phyloP scores from a whole-genome alignment of 345 rosid species.

The Camelina laxa region DNA sequence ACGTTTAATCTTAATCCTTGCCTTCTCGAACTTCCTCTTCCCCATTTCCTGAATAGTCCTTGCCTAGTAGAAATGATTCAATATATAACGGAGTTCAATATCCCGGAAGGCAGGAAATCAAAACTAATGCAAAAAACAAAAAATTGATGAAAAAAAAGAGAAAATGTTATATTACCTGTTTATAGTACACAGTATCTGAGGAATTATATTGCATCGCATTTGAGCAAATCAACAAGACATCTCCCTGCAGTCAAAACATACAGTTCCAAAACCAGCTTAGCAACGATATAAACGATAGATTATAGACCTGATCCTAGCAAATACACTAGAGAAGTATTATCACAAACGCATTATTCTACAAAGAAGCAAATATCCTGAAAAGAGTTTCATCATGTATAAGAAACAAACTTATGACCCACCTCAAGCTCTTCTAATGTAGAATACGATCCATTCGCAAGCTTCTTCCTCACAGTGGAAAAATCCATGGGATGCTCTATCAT shows the following conservation, averaged over 20 bases:
- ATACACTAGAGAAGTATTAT: not conserved
- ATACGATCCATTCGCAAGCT: slow-evolving; percentile 75
- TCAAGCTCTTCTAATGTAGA: slow-evolving; percentile 68
- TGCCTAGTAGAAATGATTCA: slow-evolving; percentile 55
- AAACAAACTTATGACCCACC: slow-evolving; percentile 51
- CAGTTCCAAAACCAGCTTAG: slow-evolving; percentile 56
- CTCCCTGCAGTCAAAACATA: slow-evolving; percentile 66
- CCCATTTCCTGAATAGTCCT: slow-evolving; percentile 75
- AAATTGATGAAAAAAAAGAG: slow-evolving; percentile 20
- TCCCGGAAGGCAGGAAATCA: not conserved
- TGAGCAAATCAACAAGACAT: slow-evolving; percentile 74
- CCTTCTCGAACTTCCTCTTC: slow-evolving; percentile 68
- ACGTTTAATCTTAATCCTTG: slow-evolving; percentile 58
- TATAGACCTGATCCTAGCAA: not conserved
- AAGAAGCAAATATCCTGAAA: slow-evolving; percentile 23
- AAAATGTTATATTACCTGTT: slow-evolving; percentile 54
- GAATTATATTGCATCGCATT: slow-evolving; percentile 88
- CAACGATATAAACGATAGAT: not conserved
- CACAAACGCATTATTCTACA: not conserved
- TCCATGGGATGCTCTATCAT: slow-evolving; percentile 87
- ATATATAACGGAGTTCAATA: not conserved
- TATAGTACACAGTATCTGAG: slow-evolving; percentile 73
- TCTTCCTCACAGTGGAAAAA: slow-evolving; percentile 78
- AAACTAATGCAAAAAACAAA: not conserved
- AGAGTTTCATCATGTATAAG: slow-evolving; percentile 14